These are phyloP conservation scores for Penicillium goetzii DNA, from an alignment of 495 filamentous ascomycete genomes.

Conservation along the genomic window DNA sequence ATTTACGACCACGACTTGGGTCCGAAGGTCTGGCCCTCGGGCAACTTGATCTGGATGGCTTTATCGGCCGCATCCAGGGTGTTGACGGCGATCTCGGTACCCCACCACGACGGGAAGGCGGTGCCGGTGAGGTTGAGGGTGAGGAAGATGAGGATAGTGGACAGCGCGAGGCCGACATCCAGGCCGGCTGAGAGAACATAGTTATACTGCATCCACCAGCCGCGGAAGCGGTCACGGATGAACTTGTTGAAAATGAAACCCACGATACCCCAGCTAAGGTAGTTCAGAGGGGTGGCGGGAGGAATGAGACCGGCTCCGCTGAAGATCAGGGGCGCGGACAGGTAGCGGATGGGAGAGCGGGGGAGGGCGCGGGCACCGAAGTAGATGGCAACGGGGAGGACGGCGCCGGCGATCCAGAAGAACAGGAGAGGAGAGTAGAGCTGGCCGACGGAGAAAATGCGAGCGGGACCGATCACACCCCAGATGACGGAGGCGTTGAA, in stretches of 20 bases:
- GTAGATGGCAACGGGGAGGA: slow-evolving; percentile 53
- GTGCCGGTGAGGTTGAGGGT: slow-evolving; percentile 59
- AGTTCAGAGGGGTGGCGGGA: slow-evolving; percentile 58
- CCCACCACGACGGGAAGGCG: slow-evolving; percentile 66
- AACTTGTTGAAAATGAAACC: slow-evolving; percentile 69
- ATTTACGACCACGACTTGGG: slow-evolving; percentile 50
- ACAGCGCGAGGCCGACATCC: slow-evolving; percentile 67
- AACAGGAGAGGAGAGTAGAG: slow-evolving; percentile 51
- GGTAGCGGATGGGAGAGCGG: slow-evolving; percentile 41
- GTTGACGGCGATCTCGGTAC: slow-evolving; percentile 52
- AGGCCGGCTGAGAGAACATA: slow-evolving; percentile 75
- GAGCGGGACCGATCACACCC: slow-evolving; percentile 55
- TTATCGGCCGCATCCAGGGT: slow-evolving; percentile 49
- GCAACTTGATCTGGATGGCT: slow-evolving; percentile 39
- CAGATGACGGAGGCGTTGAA: slow-evolving; percentile 62
- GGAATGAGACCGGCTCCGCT: slow-evolving; percentile 50
- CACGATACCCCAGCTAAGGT: slow-evolving; percentile 66
- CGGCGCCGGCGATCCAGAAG: slow-evolving; percentile 56
- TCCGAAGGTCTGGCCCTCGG: slow-evolving; percentile 61
- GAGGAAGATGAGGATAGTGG: slow-evolving; percentile 73
- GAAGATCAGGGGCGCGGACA: slow-evolving; percentile 55
- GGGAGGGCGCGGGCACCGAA: slow-evolving; percentile 50
- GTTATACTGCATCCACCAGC: slow-evolving; percentile 81
- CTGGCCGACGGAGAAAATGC: slow-evolving; percentile 55
- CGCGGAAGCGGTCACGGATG: slow-evolving; percentile 62